These are phyloP conservation scores for Coniochaeta hoffmannii DNA, from an alignment of 2,329 filamentous ascomycete species.

Conservation along the genomic window DNA sequence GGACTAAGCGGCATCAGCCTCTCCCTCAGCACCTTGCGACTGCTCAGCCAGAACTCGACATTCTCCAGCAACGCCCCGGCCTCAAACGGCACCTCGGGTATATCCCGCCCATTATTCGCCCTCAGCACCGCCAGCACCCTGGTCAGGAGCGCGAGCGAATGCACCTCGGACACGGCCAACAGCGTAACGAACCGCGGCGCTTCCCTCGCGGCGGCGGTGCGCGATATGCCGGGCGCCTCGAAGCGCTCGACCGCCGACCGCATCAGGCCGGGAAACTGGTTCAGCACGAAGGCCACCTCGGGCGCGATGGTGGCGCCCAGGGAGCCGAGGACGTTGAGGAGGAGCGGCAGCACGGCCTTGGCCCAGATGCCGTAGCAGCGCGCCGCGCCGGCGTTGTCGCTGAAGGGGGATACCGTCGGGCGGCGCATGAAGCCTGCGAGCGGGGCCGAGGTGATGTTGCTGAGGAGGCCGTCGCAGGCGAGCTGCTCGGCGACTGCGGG, in stretches of 20 bases:
- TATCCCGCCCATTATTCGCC: slow-evolving; percentile 59
- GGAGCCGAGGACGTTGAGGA: slow-evolving; percentile 78
- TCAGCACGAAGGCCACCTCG: slow-evolving; percentile 81
- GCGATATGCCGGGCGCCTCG: slow-evolving; percentile 49
- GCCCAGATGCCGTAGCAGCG: slow-evolving; percentile 88
- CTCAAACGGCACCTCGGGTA: slow-evolving; percentile 72
- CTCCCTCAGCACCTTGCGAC: slow-evolving; percentile 61
- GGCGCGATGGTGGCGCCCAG: slow-evolving; percentile 75
- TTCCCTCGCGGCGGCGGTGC: slow-evolving; percentile 41
- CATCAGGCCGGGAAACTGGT: slow-evolving; percentile 79
- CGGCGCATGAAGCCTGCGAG: slow-evolving; percentile 72
- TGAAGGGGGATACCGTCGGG: slow-evolving; percentile 66
- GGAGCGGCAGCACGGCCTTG: slow-evolving; percentile 77
- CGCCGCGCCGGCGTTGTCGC: slow-evolving; percentile 57
- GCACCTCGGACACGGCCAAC: slow-evolving; percentile 66
- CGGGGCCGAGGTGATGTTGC: slow-evolving; percentile 71
- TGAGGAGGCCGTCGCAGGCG: slow-evolving; percentile 77
- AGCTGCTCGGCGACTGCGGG: slow-evolving; percentile 80
- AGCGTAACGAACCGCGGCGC: slow-evolving; percentile 63
- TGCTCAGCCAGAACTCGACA: slow-evolving; percentile 72
- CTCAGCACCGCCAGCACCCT: slow-evolving; percentile 63
- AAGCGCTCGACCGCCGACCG: slow-evolving; percentile 64
- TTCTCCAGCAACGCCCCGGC: slow-evolving; percentile 66
- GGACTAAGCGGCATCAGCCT: slow-evolving; percentile 66
- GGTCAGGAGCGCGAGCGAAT: slow-evolving; percentile 69